Evolutionary conservation across 768 basidiomycete genomes (phyloP).

Genomic region (Strobilomyces dryophilus): DNA sequence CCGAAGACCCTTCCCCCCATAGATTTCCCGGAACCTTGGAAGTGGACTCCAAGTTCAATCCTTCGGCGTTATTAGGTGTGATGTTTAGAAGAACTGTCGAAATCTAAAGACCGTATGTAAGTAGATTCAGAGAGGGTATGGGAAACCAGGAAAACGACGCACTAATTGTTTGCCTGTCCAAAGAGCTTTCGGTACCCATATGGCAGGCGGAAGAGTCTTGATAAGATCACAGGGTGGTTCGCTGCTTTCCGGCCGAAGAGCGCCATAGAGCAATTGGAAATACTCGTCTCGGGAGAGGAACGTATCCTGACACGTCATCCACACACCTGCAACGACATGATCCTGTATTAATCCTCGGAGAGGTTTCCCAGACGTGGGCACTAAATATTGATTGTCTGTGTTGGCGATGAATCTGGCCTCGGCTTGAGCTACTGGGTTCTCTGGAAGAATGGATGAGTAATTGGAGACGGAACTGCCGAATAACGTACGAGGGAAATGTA

Average conservation of each 20-base stretch:
- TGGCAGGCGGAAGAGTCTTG: slow-evolving; percentile 81
- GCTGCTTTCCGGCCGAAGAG: slow-evolving; percentile 85
- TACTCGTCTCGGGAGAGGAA: slow-evolving; percentile 97
- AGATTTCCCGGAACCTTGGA: slow-evolving; percentile 86
- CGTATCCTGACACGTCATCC: slow-evolving; percentile 95
- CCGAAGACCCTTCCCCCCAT: slow-evolving; percentile 77
- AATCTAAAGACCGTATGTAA: slow-evolving; percentile 48
- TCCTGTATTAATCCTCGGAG: slow-evolving; percentile 98
- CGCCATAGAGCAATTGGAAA: slow-evolving; percentile 92
- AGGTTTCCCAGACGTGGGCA: slow-evolving; percentile 96
- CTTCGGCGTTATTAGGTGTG: slow-evolving; percentile 72
- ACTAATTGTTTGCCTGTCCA: slow-evolving; percentile 99
- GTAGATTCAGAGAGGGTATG: not conserved
- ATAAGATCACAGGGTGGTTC: slow-evolving; percentile 52
- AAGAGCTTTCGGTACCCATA: slow-evolving; percentile 85
- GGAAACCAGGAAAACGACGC: slow-evolving; percentile 25
- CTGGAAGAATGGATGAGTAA: slow-evolving; percentile 36
- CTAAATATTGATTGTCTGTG: slow-evolving; percentile 98
- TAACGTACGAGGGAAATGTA: slow-evolving; percentile 92
- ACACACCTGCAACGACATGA: slow-evolving; percentile 97
- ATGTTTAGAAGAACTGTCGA: slow-evolving; percentile 93
- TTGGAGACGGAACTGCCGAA: not conserved
- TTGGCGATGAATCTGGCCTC: slow-evolving; percentile 95
- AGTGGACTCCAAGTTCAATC: slow-evolving; percentile 80
- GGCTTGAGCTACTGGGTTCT: slow-evolving; percentile 92